Evolutionary conservation across 345 rosid genomes (phyloP).

Genomic region (Kernera saxatilis): DNA sequence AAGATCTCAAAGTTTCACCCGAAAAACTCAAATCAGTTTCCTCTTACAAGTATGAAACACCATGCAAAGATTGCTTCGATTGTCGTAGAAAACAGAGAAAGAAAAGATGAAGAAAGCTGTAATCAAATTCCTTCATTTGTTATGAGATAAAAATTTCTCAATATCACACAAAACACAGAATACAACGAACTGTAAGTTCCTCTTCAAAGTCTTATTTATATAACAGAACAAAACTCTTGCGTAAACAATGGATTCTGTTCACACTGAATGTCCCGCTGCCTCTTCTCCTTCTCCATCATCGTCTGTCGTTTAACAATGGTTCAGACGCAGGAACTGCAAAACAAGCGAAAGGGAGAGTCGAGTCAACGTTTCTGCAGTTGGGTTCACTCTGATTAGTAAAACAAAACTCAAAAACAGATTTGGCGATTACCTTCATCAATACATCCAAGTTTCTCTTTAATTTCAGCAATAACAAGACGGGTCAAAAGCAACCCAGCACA

Average conservation of each 20-base stretch:
- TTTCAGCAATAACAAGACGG: slow-evolving; percentile 43
- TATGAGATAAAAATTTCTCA: slow-evolving; percentile 12
- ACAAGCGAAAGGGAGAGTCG: background rate
- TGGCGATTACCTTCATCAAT: slow-evolving; percentile 47
- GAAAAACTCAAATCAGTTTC: slow-evolving; percentile 50
- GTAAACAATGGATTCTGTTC: slow-evolving; percentile 5
- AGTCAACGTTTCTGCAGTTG: background rate
- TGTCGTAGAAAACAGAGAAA: slow-evolving; percentile 89
- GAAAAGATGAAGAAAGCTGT: slow-evolving; percentile 28
- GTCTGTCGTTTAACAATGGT: slow-evolving; percentile 34
- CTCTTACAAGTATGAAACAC: slow-evolving; percentile 34
- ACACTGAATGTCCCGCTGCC: background rate
- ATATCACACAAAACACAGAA: slow-evolving; percentile 15
- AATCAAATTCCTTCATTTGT: slow-evolving; percentile 15
- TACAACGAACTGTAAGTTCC: slow-evolving; percentile 20
- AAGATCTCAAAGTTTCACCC: slow-evolving; percentile 75
- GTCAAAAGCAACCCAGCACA: slow-evolving; percentile 77
- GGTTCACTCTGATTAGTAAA: background rate
- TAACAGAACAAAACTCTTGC: slow-evolving; percentile 27
- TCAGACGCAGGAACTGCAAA: slow-evolving; percentile 34
- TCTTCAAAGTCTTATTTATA: slow-evolving; percentile 13
- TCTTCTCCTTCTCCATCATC: slow-evolving; percentile 27
- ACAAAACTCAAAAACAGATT: background rate
- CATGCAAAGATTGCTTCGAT: slow-evolving; percentile 72
- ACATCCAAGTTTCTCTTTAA: slow-evolving; percentile 34